Evolutionary conservation across 2,329 filamentous ascomycete genomes (phyloP).

Genomic region (Ceratocystis cacaofunesta): DNA sequence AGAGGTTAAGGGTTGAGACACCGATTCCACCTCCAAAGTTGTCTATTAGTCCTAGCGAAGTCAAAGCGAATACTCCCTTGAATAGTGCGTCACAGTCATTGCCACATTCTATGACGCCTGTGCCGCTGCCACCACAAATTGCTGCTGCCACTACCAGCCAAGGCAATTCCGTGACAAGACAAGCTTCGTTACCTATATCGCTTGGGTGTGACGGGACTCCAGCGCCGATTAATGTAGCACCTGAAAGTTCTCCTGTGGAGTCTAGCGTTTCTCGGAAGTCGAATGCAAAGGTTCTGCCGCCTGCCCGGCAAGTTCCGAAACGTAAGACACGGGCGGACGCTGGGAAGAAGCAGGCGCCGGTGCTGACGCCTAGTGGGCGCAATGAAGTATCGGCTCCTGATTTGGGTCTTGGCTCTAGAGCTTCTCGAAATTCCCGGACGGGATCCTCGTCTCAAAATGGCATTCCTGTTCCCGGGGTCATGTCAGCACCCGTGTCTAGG

Average conservation of each 20-base stretch:
- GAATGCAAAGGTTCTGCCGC: slow-evolving; percentile 27
- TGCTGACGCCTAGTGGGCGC: slow-evolving; percentile 16
- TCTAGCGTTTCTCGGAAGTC: slow-evolving; percentile 14
- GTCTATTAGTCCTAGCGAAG: slow-evolving; percentile 17
- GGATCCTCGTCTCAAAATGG: slow-evolving; percentile 19
- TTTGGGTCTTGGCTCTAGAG: slow-evolving; percentile 10
- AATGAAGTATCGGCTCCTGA: slow-evolving; percentile 21
- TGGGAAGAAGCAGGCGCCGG: slow-evolving; percentile 25
- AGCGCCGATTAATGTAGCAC: no score
- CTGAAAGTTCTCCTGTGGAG: neutral
- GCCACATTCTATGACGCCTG: slow-evolving; percentile 27
- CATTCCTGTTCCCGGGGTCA: slow-evolving; percentile 27
- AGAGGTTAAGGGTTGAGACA: slow-evolving; percentile 43
- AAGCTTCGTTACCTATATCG: neutral
- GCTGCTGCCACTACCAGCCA: neutral
- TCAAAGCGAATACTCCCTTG: slow-evolving; percentile 20
- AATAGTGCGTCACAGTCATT: neutral
- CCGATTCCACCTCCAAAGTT: slow-evolving; percentile 36
- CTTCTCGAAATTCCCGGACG: neutral
- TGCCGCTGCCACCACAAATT: slow-evolving; percentile 22
- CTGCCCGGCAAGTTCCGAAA: slow-evolving; percentile 25
- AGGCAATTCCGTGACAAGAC: neutral
- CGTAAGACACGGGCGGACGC: slow-evolving; percentile 33
- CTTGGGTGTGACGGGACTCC: neutral
- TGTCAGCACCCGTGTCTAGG: slow-evolving; percentile 42